phyloP scores from a whole-genome alignment of 139 green algal species.

The Haematococcus lacustris region DNA sequence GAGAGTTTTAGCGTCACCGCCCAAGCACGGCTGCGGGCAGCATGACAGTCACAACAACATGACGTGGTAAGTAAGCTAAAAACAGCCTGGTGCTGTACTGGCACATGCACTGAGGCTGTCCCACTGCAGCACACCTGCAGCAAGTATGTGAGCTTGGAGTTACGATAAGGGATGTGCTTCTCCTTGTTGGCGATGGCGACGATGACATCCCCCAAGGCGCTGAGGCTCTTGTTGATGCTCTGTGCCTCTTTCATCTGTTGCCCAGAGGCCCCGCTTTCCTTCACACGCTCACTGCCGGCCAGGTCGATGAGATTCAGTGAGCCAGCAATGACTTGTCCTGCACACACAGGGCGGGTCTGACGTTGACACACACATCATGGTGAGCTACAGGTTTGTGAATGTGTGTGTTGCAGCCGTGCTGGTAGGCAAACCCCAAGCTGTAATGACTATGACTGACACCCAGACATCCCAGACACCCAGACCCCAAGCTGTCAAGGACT shows the following conservation, averaged over 20 bases:
- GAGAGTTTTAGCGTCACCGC: constrained; percentile 83
- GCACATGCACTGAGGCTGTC: too few relatives aligned
- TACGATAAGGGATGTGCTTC: constrained; percentile 87
- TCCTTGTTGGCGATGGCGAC: constrained; percentile 80
- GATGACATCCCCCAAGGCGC: constrained; percentile 89
- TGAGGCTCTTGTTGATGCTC: constrained; percentile 87
- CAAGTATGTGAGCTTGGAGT: constrained; percentile 89
- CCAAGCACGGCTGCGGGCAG: constrained; percentile 68
- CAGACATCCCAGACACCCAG: too few relatives aligned
- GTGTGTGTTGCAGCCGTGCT: too few relatives aligned
- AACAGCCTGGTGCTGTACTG: too few relatives aligned
- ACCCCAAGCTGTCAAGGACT: too few relatives aligned
- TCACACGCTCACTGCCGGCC: constrained; percentile 80
- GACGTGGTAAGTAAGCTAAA: too few relatives aligned
- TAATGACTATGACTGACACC: too few relatives aligned
- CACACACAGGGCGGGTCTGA: too few relatives aligned
- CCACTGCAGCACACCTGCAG: constrained; percentile 34
- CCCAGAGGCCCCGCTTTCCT: constrained; percentile 70
- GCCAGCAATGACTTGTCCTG: constrained; percentile 13
- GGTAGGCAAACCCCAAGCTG: too few relatives aligned
- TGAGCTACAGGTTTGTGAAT: too few relatives aligned
- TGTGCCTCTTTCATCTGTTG: constrained; percentile 83
- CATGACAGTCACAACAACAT: not conserved
- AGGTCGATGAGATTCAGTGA: constrained; percentile 83
- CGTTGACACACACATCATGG: too few relatives aligned